Base-by-base conservation (phyloP, 106 monocot species). In the Platanthera guangdongensis region DNA sequence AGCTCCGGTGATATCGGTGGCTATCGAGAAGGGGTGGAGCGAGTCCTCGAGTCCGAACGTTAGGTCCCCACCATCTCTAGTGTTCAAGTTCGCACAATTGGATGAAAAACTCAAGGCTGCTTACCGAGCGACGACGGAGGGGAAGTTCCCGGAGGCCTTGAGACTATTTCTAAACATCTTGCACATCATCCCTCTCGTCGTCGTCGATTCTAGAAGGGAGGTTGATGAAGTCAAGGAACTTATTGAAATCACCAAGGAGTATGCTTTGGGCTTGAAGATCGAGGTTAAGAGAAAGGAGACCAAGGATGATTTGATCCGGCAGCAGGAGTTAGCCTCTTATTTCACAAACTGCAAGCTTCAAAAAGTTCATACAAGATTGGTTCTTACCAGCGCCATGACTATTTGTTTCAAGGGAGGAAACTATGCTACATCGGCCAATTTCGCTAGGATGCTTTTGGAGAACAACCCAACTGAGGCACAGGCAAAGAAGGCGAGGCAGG, bases 171-270 rank as follows among this genome's bases (percentile, higher is more conserved):
- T 86, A 6, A 73, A 64, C 30, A 90, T 90, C 76, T 78, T 90
- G 72, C 84, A 84, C 57, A 84, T 78, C 2, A 78, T 86, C 49
- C 89, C 86, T 47, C 75, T 90, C 15, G 60, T 90, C 6, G 84
- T 90, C 15, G 89, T 90, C 15, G 89, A 90, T 39, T 86, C 86
- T 21, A 75, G 84, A 54, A 86, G 86, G 46, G 86, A 90, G 80
- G 89, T 86, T 62, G 89, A 89, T 73, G 89, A 89, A 75, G 86
- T 89, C 4, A 86, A 89, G 79, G 86, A 90, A 72, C 67, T 90
- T 18, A 84, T 90, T 7, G 89, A 80, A 49, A 82, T 90, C 32
- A 55, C 75, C 14, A 74, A 73, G 53, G 86, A 90, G 70, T 86
- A 90, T 62, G 86, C 82, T 3, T 53, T 90, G 54, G 89, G 89